phyloP scores from a whole-genome alignment of 352 stramenopile species.

The Phytophthora cactorum region DNA sequence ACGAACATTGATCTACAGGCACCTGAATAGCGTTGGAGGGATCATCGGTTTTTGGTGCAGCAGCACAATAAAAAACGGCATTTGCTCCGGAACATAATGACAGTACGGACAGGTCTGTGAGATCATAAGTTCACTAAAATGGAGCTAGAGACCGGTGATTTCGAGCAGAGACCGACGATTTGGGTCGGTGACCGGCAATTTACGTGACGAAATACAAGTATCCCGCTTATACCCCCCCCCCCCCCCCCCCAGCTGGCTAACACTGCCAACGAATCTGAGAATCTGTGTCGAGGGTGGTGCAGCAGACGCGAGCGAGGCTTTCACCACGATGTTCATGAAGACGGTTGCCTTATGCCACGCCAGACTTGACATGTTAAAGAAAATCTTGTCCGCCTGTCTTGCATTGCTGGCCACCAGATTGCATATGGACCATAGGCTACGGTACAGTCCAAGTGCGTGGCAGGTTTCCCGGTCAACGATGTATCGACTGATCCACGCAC shows the following conservation, averaged over 20 bases:
- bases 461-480: constrained; percentile 2
- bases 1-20: too few species aligned
- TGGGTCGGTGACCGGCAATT: too few species aligned
- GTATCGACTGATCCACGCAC: constrained; percentile 1
- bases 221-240: too few species aligned
- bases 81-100: too few species aligned
- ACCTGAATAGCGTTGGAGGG: too few species aligned
- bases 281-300: constrained; percentile 1
- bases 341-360: background rate
- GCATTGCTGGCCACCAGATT: constrained; percentile 13
- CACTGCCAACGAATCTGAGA: constrained; percentile 16
- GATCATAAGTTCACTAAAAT: too few species aligned
- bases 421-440: background rate
- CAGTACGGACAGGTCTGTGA: too few species aligned
- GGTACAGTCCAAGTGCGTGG: constrained; percentile 13
- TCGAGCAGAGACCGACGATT: constrained; percentile 1
- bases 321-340: background rate
- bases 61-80: too few species aligned
- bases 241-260: too few species aligned
- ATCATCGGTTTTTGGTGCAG: too few species aligned
- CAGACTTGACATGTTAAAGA: constrained; percentile 12
- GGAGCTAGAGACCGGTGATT: background rate
- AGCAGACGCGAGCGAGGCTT: background rate
- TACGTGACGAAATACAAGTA: too few species aligned
- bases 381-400: constrained; percentile 14